Evolutionary conservation across 164 flowering plant genomes (phyloP), one percentile per base, ranked within the genome.

Genomic region (Aristolochia fimbriata): DNA sequence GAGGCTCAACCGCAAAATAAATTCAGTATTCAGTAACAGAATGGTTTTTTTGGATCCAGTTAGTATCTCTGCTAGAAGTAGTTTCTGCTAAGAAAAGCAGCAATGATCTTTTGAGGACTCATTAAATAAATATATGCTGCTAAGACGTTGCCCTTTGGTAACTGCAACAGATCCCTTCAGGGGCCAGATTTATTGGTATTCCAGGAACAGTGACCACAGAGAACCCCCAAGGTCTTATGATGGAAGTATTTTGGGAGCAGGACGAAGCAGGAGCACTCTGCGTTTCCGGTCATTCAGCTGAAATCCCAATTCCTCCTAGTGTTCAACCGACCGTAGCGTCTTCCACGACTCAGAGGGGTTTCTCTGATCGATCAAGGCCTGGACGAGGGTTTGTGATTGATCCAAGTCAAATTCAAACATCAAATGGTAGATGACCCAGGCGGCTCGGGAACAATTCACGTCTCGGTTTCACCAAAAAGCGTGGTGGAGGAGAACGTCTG

Each of bases 221-320:
- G 57, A 79, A 81, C 64, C 88, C 92, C 7, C 77, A 77, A 47
- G 96, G 96, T 22, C 17, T 77, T 13, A 88, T 91, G 98, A 92
- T 91, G 46, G 89, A 87, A 72, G 93, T 88, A 4, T 78, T 77
- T 65, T 91, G 98, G 98, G 81, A 81, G 43, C 95, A 85, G 73
- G 95, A 88, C 74, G 92, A 83, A 58, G 41, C 84, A 0, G 96
- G 95, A 7, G n/a, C 70, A 2, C 85, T 88, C 62, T 85, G 88
- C 80, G 82, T 93, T 59, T 79, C 97, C 0, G 96, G 96, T 37
- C 81, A 86, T 71, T 90, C 97, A 1, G 19, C 71, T 22, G 88
- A 87, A 73, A 70, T 62, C 19, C 91, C 90, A 6, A 58, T 86
- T 24, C 97, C 96, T 15, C 74, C 68, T 5, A 61, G 68, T 65